Evolutionary conservation across 2,329 filamentous ascomycete species (phyloP).

Genomic region (Fusarium falciforme): DNA sequence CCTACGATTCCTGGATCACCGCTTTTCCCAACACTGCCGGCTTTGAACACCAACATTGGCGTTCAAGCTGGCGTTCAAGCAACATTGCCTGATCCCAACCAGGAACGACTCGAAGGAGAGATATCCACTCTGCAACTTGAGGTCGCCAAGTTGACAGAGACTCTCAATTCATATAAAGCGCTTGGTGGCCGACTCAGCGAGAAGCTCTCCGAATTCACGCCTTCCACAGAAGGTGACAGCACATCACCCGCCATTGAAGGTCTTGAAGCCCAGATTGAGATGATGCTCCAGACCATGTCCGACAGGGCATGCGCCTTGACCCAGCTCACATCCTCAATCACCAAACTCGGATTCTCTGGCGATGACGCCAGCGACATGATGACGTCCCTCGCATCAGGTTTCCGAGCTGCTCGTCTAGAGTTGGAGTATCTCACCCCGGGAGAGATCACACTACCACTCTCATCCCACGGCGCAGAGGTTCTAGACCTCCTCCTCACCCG

Average conservation of each 20-base stretch:
- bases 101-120: conserved; percentile 58
- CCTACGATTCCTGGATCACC: conserved; percentile 55
- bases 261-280: conserved; percentile 57
- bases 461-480: conserved; percentile 64
- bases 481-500: conserved; percentile 65
- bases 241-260: conserved; percentile 35
- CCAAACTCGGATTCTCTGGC: conserved; percentile 63
- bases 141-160: conserved; percentile 58
- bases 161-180: conserved; percentile 60
- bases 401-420: conserved; percentile 69
- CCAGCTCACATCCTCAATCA: conserved; percentile 59
- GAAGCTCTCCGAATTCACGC: conserved; percentile 46
- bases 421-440: conserved; percentile 72
- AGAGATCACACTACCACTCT: conserved; percentile 65
- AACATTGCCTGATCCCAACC: conserved; percentile 48
- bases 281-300: conserved; percentile 58
- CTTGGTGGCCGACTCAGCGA: conserved; percentile 53
- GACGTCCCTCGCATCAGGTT: conserved; percentile 57
- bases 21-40: conserved; percentile 41
- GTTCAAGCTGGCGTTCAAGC: conserved; percentile 17
- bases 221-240: conserved; percentile 9
- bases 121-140: conserved; percentile 62
- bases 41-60: conserved; percentile 19
- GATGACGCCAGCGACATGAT: conserved; percentile 62
- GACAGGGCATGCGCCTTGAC: conserved; percentile 61